Percentiles rank a stretch among this genome's conserved stretches.
Conservation (phyloP, 257 asterid species). For the Nicotiana undulata region DNA sequence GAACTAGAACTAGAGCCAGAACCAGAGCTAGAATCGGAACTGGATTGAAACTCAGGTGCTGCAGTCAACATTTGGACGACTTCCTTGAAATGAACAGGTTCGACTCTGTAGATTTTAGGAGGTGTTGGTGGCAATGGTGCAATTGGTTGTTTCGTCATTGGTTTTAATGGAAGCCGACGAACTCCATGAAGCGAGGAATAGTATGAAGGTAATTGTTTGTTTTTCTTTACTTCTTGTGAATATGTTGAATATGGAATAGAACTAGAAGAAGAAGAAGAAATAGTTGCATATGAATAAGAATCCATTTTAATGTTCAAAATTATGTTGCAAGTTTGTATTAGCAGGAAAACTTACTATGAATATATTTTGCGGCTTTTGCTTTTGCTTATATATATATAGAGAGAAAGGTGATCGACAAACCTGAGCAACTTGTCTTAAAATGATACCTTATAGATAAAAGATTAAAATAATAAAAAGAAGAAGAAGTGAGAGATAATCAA, state of each 20-base stretch:
- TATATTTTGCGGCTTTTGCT: not conserved
- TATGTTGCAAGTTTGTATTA: not conserved
- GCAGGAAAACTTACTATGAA: not conserved
- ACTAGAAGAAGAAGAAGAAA: slow-evolving; percentile 4
- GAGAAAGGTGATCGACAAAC: not conserved
- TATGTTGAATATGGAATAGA: not conserved
- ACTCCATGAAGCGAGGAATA: slow-evolving; percentile 42
- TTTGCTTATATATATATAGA: not conserved
- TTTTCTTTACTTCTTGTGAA: slow-evolving; percentile 10
- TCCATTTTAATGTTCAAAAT: slow-evolving; percentile 5
- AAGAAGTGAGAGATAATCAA: not conserved
- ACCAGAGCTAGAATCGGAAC: not conserved
- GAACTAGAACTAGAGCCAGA: not conserved
- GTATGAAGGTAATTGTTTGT: slow-evolving; percentile 10
- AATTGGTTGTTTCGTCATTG: slow-evolving; percentile 41
- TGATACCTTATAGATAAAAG: not conserved
- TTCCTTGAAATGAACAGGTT: slow-evolving; percentile 42
- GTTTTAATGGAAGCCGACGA: slow-evolving; percentile 25
- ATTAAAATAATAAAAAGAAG: not conserved
- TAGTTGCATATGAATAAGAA: slow-evolving; percentile 1
- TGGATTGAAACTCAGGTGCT: slow-evolving; percentile 21
- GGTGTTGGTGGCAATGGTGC: slow-evolving; percentile 68
- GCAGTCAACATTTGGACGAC: slow-evolving; percentile 71
- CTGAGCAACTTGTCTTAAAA: not conserved
- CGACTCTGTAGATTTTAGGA: slow-evolving; percentile 61